Evolutionary conservation across 1,284 basidiomycete species (phyloP).

Genomic region (Pseudozyma thailandica): DNA sequence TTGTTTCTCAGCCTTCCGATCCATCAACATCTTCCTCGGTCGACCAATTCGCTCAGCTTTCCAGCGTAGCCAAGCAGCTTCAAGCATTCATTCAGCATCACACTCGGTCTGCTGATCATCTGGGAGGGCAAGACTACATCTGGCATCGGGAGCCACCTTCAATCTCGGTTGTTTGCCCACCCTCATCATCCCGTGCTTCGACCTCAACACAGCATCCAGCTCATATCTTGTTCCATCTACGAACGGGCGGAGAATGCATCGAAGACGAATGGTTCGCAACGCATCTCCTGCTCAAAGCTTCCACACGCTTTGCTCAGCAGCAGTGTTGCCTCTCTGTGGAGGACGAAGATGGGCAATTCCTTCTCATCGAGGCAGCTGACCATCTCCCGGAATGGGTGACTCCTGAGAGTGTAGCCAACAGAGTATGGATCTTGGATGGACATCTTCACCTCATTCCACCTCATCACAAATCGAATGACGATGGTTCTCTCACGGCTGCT

Average conservation of each 20-base stretch:
- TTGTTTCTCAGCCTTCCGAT: conserved; percentile 7
- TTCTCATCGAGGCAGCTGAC: conserved; percentile 96
- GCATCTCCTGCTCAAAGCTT: conserved; percentile 73
- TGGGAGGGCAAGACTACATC: conserved; percentile 50
- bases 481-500: conserved; percentile 70
- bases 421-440: conserved; percentile 88
- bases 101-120: conserved; percentile 6
- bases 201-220: conserved; percentile 17
- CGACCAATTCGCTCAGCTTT: conserved; percentile 25
- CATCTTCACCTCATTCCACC: conserved; percentile 87
- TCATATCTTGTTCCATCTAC: conserved; percentile 35
- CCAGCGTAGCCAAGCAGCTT: conserved; percentile 19
- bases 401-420: conserved; percentile 87
- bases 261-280: conserved; percentile 96
- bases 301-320: conserved; percentile 20
- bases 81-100: background rate
- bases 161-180: conserved; percentile 27
- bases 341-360: conserved; percentile 94
- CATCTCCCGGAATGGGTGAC: conserved; percentile 88
- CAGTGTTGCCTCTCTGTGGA: conserved; percentile 70
- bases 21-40: conserved; percentile 11
- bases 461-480: conserved; percentile 72
- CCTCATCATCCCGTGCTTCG: conserved; percentile 9
- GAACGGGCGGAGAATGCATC: conserved; percentile 75
- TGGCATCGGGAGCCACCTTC: conserved; percentile 64